Evolutionary conservation across 805 yeast species (phyloP).

Genomic region (Candida coquimbonensis): DNA sequence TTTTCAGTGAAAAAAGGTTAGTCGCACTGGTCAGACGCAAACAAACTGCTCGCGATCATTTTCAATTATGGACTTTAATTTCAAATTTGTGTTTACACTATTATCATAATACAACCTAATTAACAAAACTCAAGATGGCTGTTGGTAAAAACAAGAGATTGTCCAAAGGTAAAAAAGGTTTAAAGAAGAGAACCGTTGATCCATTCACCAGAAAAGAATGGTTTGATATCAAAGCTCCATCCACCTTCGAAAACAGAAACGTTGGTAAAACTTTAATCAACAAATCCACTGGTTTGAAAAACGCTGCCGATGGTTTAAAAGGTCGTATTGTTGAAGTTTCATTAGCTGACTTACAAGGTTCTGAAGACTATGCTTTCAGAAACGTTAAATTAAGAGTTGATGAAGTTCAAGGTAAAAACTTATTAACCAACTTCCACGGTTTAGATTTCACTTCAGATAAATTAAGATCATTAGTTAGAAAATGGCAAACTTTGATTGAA

Average conservation of each 20-base stretch:
- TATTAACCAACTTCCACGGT: constrained; percentile 99
- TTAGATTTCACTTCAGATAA: constrained; percentile 97
- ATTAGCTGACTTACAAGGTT: constrained; percentile 96
- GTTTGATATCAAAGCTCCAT: constrained; percentile 98
- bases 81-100: neutral
- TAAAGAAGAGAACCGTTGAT: constrained; percentile 98
- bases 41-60: constrained; percentile 6
- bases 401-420: constrained; percentile 98
- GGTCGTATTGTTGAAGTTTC: constrained; percentile 96
- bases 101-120: neutral
- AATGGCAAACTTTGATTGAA: constrained; percentile 98
- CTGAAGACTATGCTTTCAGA: constrained; percentile 98
- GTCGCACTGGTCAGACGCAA: constrained; percentile 8
- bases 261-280: constrained; percentile 98
- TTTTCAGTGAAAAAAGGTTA: constrained; percentile 3
- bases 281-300: constrained; percentile 97
- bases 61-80: constrained; percentile 1
- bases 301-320: constrained; percentile 96
- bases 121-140: constrained; percentile 33
- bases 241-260: constrained; percentile 96
- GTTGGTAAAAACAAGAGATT: constrained; percentile 84
- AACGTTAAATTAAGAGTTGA: constrained; percentile 96
- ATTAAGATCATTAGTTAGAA: constrained; percentile 95
- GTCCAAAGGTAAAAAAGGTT: constrained; percentile 90
- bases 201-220: constrained; percentile 99